Evolutionary conservation across 352 stramenopile genomes (phyloP), one percentile per base, ranked within the genome.

Genomic region (Pythium aphanidermatum): DNA sequence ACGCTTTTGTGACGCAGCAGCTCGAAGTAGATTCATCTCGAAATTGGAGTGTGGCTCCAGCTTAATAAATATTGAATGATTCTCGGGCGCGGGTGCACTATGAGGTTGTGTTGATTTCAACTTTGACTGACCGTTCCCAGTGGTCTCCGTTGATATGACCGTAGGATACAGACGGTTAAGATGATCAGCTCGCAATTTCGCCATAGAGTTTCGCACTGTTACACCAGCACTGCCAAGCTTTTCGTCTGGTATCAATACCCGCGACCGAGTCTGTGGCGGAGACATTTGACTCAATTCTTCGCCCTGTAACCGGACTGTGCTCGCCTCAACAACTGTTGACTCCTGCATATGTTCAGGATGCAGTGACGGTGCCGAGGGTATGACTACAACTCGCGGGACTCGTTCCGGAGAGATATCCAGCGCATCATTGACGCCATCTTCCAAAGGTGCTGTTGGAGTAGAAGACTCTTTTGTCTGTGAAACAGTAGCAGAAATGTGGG

Each of bases 1-100:
- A 3, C 74, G 70, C 47, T 88, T 92, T 46, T 92, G 74, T 9
- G 76, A 78, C 14, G 76, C 74, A 43, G 86, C 77, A 3, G 76
- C 71, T 30, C 71, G 70, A 65, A 92, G 62, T 14, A 92, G 61
- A 30, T 79, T 92, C 59, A 89, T 89, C 47, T 92, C 80, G 24
- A 84, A 92, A 51, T 88, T 92, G 20, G 82, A 60, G 32, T 87
- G 83, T 14, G 80, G 80, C 34, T 92, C 80, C 19, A 92, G 45
- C 51, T 89, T 88, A 29, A 92, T 82, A 25, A 63, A 74, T 25
- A 89, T 63, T 26, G 64, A 57, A 29, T 80, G 68, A 40, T 73
- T 72, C 48, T 68, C 58, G 36, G 50, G 39, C 17, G 16, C n/a
- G 8, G 55, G 33, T 6, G 47, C 47, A 20, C 35, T 32, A 16